phyloP scores from a whole-genome alignment of 352 stramenopile genomes.

The Phytophthora niederhauseri region DNA sequence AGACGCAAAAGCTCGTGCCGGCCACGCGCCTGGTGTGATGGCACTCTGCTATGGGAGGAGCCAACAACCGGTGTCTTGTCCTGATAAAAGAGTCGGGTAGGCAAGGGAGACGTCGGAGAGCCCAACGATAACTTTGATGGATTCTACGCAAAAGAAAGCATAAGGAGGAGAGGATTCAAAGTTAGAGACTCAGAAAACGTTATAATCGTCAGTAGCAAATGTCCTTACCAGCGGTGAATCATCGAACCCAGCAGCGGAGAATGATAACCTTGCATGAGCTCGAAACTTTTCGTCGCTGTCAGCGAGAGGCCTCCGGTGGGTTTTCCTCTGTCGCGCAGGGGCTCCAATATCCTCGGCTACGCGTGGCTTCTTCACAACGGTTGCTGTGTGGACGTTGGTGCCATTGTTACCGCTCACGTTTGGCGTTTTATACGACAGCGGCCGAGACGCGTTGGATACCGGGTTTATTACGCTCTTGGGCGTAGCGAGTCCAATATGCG shows the following conservation, averaged over 20 bases:
- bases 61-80: slow-evolving; percentile 24
- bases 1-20: slow-evolving; percentile 56
- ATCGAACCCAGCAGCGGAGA: slow-evolving; percentile 62
- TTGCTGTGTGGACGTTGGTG: slow-evolving; percentile 28
- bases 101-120: slow-evolving; percentile 26
- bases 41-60: slow-evolving; percentile 12
- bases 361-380: slow-evolving; percentile 64
- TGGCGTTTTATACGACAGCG: slow-evolving; percentile 45
- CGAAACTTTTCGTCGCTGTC: slow-evolving; percentile 64
- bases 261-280: slow-evolving; percentile 59
- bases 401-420: slow-evolving; percentile 27
- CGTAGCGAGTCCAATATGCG: slow-evolving; percentile 31
- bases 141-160: slow-evolving; percentile 19
- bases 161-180: slow-evolving; percentile 6
- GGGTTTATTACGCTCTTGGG: slow-evolving; percentile 22
- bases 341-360: slow-evolving; percentile 39
- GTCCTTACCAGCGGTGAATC: slow-evolving; percentile 55
- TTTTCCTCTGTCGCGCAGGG: slow-evolving; percentile 53
- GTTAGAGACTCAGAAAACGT: slow-evolving; percentile 7
- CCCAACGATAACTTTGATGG: slow-evolving; percentile 24
- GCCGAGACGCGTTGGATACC: slow-evolving; percentile 10
- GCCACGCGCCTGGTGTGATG: slow-evolving; percentile 17
- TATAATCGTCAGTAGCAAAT: not conserved
- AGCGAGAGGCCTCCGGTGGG: slow-evolving; percentile 52
- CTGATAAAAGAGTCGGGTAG: slow-evolving; percentile 23